These are phyloP conservation scores for Trichophyton benhamiae DNA, from an alignment of 2,329 filamentous ascomycete genomes.

Conservation along the genomic window DNA sequence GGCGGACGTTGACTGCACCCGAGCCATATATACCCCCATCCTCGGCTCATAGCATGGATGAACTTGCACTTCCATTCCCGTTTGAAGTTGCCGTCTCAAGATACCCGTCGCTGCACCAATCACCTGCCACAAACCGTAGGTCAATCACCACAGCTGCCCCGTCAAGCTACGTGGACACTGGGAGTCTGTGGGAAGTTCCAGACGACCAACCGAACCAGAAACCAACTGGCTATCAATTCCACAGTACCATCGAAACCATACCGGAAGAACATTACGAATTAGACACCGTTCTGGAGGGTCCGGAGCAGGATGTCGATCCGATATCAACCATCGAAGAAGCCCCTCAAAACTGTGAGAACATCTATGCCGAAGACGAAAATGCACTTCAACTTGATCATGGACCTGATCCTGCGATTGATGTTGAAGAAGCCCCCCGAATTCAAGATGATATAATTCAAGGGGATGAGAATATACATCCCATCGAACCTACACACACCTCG, in stretches of 20 bases:
- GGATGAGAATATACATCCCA: background rate
- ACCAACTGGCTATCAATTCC: background rate
- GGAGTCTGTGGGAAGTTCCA: background rate
- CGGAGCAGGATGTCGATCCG: background rate
- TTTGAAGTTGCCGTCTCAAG: constrained; percentile 12
- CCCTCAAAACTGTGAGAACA: background rate
- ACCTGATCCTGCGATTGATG: background rate
- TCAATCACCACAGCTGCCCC: background rate
- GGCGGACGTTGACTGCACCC: constrained; percentile 8
- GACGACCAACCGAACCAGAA: background rate
- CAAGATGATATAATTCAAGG: background rate
- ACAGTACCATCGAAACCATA: background rate
- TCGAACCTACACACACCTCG: background rate
- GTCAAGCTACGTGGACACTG: background rate
- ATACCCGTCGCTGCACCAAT: background rate
- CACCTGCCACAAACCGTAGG: background rate
- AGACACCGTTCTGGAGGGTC: background rate
- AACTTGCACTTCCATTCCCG: constrained; percentile 19
- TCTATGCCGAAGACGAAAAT: background rate
- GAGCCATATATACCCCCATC: constrained; percentile 13
- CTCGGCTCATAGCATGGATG: constrained; percentile 18
- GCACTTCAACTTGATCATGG: background rate
- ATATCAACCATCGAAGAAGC: background rate
- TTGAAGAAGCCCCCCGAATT: background rate
- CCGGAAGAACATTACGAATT: too few relatives aligned